These are phyloP conservation scores for Cladophialophora psammophila DNA, from an alignment of 2,329 filamentous ascomycete genomes.

Conservation along the genomic window DNA sequence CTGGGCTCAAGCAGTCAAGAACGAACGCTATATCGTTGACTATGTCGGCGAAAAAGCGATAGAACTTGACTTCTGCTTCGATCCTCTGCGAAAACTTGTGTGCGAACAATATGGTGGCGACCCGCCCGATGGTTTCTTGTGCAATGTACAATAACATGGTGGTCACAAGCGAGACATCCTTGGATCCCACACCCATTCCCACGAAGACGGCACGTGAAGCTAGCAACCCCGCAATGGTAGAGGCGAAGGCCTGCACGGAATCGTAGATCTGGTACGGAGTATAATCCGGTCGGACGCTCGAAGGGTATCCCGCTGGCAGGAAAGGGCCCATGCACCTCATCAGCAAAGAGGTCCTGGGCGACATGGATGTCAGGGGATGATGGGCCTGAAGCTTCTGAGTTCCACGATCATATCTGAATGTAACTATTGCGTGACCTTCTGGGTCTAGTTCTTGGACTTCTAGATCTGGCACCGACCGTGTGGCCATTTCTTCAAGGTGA, in stretches of 20 bases:
- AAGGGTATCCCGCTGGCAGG: slow-evolving; percentile 84
- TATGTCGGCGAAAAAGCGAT: slow-evolving; percentile 83
- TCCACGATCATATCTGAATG: slow-evolving; percentile 13
- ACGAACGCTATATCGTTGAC: slow-evolving; percentile 89
- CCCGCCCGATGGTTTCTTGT: slow-evolving; percentile 79
- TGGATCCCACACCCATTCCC: slow-evolving; percentile 78
- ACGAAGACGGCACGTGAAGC: slow-evolving; percentile 83
- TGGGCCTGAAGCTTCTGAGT: slow-evolving; percentile 9
- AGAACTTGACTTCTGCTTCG: slow-evolving; percentile 89
- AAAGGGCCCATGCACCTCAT: slow-evolving; percentile 70
- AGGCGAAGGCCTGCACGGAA: slow-evolving; percentile 84
- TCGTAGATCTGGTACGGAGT: slow-evolving; percentile 55
- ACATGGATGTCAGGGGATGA: neutral
- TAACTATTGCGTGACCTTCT: slow-evolving; percentile 20
- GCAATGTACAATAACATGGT: slow-evolving; percentile 79
- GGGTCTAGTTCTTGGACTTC: slow-evolving; percentile 28
- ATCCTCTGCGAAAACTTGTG: slow-evolving; percentile 81
- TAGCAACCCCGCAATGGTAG: slow-evolving; percentile 78
- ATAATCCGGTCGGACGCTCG: slow-evolving; percentile 86
- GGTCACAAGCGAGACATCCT: slow-evolving; percentile 65
- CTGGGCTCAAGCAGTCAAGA: slow-evolving; percentile 82
- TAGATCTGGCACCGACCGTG: slow-evolving; percentile 5
- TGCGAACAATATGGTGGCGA: slow-evolving; percentile 87
- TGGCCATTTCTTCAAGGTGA: neutral
- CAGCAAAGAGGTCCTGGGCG: slow-evolving; percentile 20